These are phyloP conservation scores for Hippophae rhamnoides DNA, from an alignment of 306 rosid species.

Conservation along the genomic window DNA sequence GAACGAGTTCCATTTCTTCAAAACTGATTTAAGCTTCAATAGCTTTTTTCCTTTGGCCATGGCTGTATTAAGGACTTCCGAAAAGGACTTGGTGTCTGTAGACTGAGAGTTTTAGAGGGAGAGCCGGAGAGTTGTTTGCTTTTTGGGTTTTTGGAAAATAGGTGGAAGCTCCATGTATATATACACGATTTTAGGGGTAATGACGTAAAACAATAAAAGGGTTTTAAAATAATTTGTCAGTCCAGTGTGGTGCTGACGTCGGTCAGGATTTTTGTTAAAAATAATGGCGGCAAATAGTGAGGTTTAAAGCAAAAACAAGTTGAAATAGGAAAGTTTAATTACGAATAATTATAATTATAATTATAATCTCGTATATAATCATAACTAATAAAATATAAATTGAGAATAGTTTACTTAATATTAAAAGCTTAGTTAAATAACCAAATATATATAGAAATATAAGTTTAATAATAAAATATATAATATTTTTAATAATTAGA, in stretches of 20 bases:
- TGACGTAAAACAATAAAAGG: constrained; percentile 29
- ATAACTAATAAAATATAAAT: no score
- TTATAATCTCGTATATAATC: no score
- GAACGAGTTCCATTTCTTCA: constrained; percentile 86
- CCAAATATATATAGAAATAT: no score
- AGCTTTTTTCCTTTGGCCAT: constrained; percentile 81
- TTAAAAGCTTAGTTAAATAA: no score
- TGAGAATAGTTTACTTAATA: no score
- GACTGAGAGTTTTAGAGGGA: background rate
- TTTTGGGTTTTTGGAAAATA: constrained; percentile 14
- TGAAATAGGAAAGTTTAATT: no score
- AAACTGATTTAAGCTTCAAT: constrained; percentile 57
- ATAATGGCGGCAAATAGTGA: no score
- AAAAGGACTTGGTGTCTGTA: background rate
- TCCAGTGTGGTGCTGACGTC: background rate
- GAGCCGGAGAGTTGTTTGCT: constrained; percentile 8
- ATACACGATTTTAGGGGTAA: background rate
- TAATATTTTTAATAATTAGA: no score
- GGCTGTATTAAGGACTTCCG: background rate
- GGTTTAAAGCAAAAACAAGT: no score
- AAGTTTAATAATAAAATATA: no score
- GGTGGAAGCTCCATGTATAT: constrained; percentile 41
- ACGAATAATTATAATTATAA: no score
- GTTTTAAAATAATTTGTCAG: no score
- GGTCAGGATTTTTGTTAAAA: background rate